Evolutionary conservation across 202 grass and related monocot genomes (phyloP), one percentile per base, ranked within the genome.

Genomic region (Digitaria exilis): DNA sequence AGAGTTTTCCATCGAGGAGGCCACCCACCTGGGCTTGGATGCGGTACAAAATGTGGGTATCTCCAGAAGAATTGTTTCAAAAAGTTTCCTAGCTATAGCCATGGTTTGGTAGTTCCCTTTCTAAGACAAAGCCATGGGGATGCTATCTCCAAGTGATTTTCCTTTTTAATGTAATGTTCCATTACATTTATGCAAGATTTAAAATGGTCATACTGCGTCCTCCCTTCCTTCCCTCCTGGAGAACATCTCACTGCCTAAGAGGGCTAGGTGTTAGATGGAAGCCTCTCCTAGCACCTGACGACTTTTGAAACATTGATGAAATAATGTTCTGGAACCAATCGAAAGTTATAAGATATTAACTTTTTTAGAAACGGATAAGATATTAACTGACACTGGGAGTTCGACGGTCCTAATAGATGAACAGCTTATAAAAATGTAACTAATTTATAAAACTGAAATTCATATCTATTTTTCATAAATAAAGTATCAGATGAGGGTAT

Each of bases 311-410:
- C 24, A 29, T 7, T 30, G 14, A 16, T 29, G 48, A 4, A 14
- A 46, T 45, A 75, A 69, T 54, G 21, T 63, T 57, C 11, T 76
- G 64, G 55, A 76, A 75, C 25, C 10, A 70, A 28, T 76, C 61
- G 61, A 50, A 88, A 75, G 21, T 48, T 80, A 71, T n/a, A 1
- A 42, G 12, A 62, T 15, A 57, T 69, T 89, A 85, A n/a, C n/a
- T n/a, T n/a, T n/a, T n/a, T n/a, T n/a, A n/a, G n/a, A n/a, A n/a
- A n/a, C n/a, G n/a, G n/a, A n/a, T n/a, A n/a, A n/a, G n/a, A n/a
- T n/a, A n/a, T n/a, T n/a, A n/a, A n/a, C n/a, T n/a, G n/a, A n/a
- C n/a, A 9, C 5, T 44, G 83, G 25, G 24, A 11, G 4, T 79
- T 68, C 65, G 37, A 63, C 5, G 24, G 37, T 81, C 49, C 49